These are phyloP conservation scores for Penium margaritaceum DNA, from an alignment of 139 green algal genomes.

Conservation along the genomic window DNA sequence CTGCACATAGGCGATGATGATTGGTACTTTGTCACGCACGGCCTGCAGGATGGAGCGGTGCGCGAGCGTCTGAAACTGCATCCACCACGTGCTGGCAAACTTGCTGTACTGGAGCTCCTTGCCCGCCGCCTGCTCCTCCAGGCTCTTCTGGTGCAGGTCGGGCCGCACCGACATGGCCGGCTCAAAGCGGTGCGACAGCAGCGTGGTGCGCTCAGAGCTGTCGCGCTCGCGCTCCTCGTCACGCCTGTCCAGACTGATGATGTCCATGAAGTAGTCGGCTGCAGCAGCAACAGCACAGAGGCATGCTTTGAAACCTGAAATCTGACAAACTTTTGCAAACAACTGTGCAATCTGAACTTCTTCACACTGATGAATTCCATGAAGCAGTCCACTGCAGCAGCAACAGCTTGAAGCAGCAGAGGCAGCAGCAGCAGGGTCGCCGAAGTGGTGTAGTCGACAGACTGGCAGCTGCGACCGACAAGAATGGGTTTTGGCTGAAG, in stretches of 20 bases:
- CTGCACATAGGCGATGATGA: constrained; percentile 15
- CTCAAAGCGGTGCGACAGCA: constrained; percentile 5
- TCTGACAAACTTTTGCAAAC: no score
- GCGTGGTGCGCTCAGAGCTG: background rate
- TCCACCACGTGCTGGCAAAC: background rate
- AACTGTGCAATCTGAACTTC: no score
- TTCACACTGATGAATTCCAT: no score
- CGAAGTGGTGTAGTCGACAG: background rate
- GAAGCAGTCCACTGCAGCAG: no score
- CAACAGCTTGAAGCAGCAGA: no score
- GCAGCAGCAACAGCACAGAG: background rate
- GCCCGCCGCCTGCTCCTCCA: background rate
- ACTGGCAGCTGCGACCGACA: background rate
- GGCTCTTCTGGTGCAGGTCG: constrained; percentile 15
- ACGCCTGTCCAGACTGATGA: constrained; percentile 41
- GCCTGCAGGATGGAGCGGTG: constrained; percentile 6
- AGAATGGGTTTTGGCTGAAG: background rate
- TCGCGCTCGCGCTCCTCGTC: constrained; percentile 8
- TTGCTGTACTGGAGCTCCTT: background rate
- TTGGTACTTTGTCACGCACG: background rate
- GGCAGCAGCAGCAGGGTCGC: no score
- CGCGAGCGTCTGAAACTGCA: constrained; percentile 14
- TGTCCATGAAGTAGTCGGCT: constrained; percentile 45
- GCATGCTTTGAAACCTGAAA: no score
- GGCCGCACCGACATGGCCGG: constrained; percentile 8